Base-by-base conservation (phyloP, 192 early-diverging fungal genomes). In the Spizellomyces punctatus region DNA sequence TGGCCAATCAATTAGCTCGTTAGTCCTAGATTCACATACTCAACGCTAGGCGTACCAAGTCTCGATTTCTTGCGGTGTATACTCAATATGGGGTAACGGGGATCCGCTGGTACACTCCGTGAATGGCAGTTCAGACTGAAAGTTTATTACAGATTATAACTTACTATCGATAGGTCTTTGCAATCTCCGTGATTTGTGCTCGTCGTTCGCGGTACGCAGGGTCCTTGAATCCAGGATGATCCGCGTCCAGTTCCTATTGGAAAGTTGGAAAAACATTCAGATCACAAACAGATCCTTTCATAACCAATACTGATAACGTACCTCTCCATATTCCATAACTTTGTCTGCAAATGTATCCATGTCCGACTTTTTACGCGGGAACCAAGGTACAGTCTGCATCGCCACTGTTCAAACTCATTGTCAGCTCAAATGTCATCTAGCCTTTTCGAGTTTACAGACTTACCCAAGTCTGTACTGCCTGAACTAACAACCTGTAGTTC, bases 161-260 rank as follows among this genome's bases (percentile, higher is more conserved):
- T 7, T 66, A 76, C 75, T 82, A 79, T 50, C 85, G 75, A 79
- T 92, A 91, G 54, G 81, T 88, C 77, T 92, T 91, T 62, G 96
- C 96, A 77, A 90, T 87, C 47, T 84, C 77, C 54, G 93, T 93
- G 63, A 98, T 96, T 66, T 93, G 89, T 14, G 85, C 79, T 46
- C 96, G 88, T 41, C 96, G 87, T 36, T 81, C 83, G 22, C 96
- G 89, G 83, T 98, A 98, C 46, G 71, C 87, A 14, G 86, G 82
- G 73, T 98, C 96, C 48, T 85, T 86, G 69, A 94, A 95, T 52
- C 96, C 96, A 19, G 96, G 96, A 75, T 98, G 96, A 76, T 98
- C 96, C 46, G 83, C 75, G 46, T 82, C 80, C 14, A 85, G 71
- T 57, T 85, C 83, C 63, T 89, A 42, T 14, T 58, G n/a, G 50